Conservation (phyloP, 768 basidiomycete genomes). For the Lactarius sanguifluus region DNA sequence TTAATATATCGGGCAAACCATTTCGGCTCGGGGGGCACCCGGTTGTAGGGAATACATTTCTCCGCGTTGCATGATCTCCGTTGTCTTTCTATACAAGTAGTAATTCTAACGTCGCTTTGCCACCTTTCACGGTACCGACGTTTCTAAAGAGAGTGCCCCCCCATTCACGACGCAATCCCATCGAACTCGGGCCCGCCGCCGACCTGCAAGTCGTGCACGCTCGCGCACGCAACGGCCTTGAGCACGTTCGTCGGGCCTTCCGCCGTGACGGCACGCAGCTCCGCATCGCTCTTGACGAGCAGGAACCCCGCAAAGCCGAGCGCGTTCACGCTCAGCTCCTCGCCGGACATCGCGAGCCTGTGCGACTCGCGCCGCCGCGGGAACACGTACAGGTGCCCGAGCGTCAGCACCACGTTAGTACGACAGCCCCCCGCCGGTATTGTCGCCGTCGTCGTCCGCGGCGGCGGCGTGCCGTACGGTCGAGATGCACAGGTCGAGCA, state of each 20-base stretch:
- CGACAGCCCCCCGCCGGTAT: slow-evolving; percentile 57
- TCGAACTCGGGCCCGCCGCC: slow-evolving; percentile 46
- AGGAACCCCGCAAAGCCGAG: slow-evolving; percentile 90
- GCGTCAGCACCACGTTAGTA: slow-evolving; percentile 83
- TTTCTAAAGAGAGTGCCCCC: no score
- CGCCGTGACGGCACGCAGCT: slow-evolving; percentile 65
- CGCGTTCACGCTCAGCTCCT: slow-evolving; percentile 72
- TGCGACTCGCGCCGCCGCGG: slow-evolving; percentile 72
- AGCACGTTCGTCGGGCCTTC: slow-evolving; percentile 66
- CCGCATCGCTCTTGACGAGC: slow-evolving; percentile 78
- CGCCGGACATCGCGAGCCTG: slow-evolving; percentile 51
- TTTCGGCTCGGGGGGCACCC: neutral
- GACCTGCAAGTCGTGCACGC: slow-evolving; percentile 66
- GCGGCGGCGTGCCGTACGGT: slow-evolving; percentile 67
- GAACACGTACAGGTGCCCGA: slow-evolving; percentile 83
- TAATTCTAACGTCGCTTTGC: neutral
- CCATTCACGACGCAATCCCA: slow-evolving; percentile 14
- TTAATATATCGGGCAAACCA: neutral
- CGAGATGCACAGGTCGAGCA: slow-evolving; percentile 75
- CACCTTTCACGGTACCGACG: no score
- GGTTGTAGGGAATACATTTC: neutral
- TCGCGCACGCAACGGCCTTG: slow-evolving; percentile 60
- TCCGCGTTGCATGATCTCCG: neutral
- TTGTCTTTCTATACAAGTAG: neutral
- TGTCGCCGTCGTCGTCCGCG: slow-evolving; percentile 31